Base-by-base conservation (phyloP, 139 green algal genomes). In the Micractinium conductrix region DNA sequence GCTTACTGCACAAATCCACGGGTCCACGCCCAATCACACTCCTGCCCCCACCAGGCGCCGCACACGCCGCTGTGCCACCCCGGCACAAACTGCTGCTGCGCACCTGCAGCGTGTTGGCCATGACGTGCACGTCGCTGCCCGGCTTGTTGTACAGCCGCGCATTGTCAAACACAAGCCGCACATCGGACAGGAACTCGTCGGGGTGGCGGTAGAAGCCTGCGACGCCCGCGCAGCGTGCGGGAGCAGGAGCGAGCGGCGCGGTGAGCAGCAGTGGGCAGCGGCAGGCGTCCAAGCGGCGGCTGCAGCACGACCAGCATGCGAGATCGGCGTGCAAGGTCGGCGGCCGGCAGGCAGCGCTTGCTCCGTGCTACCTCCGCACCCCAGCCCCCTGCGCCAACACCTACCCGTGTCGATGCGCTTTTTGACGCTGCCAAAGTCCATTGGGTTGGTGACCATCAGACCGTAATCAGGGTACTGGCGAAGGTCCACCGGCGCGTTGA, bases 401-500 rank as follows among this genome's bases (percentile, higher is more conserved):
- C n/a, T n/a, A 60, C 86, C 86, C 21, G 42, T 35, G 38, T 95
- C 91, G 67, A 92, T 88, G 28, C 86, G 86, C 43, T 74, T 55
- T 75, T 91, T 93, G 48, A 98, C 92, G 17, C 88, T 96, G 42
- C 90, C 89, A 79, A 97, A 93, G 86, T 97, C 94, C 90, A 97
- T 97, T 17, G 94, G 94, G 37, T 67, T 38, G 16, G 78, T 65
- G 16, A 97, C 83, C 17, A 94, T 83, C 28, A 84, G 83, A 21
- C 80, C 74, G 87, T 98, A 98, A 88, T 97, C 93, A 28, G 80
- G 60, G 45, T 92, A 99, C 71, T 84, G 79, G 16, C 30, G 81
- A 1, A 86, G 85, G 83, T 98, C 95, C 53, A 98, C 96, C 2
- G 96, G 95, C 0, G 62, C 86, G 75, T 93, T 93, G 90, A 98